A percentile compares a stretch with the other conserved stretches of the same genome.
Evolutionary conservation across 208 protist species (phyloP).

Genomic region (Crithidia fasciculata): DNA sequence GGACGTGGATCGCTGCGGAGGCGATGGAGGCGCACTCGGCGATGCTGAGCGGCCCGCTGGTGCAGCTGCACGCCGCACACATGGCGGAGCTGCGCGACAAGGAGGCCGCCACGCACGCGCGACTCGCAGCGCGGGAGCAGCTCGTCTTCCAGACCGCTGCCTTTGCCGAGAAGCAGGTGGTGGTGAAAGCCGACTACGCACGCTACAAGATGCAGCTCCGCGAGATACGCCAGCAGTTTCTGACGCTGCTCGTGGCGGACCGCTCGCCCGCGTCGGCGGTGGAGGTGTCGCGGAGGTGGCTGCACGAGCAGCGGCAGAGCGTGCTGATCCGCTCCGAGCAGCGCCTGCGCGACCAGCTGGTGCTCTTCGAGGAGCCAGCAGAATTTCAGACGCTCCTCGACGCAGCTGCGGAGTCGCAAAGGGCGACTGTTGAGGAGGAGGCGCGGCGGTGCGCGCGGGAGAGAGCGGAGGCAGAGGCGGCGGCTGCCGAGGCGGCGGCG

Average conservation of each 20-base stretch:
- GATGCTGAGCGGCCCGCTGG: conserved; percentile 17
- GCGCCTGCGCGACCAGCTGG: conserved; percentile 25
- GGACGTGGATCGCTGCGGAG: conserved; percentile 11
- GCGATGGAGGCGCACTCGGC: conserved; percentile 5
- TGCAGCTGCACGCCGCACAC: conserved; percentile 19
- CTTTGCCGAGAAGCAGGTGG: conserved; percentile 5
- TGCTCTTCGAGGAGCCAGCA: conserved; percentile 12
- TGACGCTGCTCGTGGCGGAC: conserved; percentile 13
- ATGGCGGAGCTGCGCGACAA: conserved; percentile 11
- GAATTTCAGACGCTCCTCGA: conserved; percentile 3
- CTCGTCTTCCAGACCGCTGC: conserved; percentile 12
- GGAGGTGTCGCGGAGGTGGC: conserved; percentile 10
- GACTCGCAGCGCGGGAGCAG: background rate
- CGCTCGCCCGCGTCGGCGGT: conserved; percentile 7
- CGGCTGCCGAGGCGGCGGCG: background rate
- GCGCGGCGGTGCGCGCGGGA: background rate
- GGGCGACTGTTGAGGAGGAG: background rate
- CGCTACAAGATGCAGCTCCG: background rate
- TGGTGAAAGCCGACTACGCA: background rate
- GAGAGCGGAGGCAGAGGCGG: background rate
- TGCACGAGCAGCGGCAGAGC: conserved; percentile 21
- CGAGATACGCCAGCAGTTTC: conserved; percentile 13
- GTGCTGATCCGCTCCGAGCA: conserved; percentile 21
- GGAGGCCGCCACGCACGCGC: conserved; percentile 5
- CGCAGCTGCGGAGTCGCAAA: conserved; percentile 1